Conservation (phyloP, 2,329 filamentous ascomycete species). For the Fusarium floridanum region DNA sequence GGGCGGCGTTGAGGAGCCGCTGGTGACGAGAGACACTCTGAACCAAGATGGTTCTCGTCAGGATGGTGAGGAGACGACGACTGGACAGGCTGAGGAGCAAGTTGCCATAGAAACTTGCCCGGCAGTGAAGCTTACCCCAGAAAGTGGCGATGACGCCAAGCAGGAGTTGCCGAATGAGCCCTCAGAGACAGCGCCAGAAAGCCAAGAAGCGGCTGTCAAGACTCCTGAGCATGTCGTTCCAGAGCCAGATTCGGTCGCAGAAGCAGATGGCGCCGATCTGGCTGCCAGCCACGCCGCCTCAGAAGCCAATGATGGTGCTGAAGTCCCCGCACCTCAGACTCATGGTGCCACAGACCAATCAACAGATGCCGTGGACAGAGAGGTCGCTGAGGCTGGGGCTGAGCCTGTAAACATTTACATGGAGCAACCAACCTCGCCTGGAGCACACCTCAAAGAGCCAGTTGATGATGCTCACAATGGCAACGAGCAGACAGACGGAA, state of each 20-base stretch:
- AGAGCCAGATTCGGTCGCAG: not conserved
- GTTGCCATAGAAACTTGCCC: not conserved
- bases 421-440: constrained; percentile 8
- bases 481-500: constrained; percentile 21
- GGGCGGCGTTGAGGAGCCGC: constrained; percentile 17
- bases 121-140: not conserved
- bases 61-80: not conserved
- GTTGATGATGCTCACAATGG: constrained; percentile 23
- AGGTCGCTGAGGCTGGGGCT: constrained; percentile 11
- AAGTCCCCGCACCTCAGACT: constrained; percentile 9
- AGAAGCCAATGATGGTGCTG: constrained; percentile 6
- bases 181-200: not conserved
- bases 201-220: not conserved
- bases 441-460: constrained; percentile 13
- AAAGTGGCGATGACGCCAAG: not conserved
- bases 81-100: not conserved
- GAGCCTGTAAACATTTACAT: constrained; percentile 19
- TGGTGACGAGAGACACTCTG: not conserved
- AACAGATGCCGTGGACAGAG: not conserved
- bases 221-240: not conserved
- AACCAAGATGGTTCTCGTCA: constrained; percentile 4
- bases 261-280: constrained; percentile 5
- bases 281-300: constrained; percentile 7
- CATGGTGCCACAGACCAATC: constrained; percentile 31
- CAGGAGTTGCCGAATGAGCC: not conserved